A percentile compares a stretch with the other conserved stretches of the same genome.
phyloP scores from a whole-genome alignment of 306 rosid species.

The Ziziphus jujuba region DNA sequence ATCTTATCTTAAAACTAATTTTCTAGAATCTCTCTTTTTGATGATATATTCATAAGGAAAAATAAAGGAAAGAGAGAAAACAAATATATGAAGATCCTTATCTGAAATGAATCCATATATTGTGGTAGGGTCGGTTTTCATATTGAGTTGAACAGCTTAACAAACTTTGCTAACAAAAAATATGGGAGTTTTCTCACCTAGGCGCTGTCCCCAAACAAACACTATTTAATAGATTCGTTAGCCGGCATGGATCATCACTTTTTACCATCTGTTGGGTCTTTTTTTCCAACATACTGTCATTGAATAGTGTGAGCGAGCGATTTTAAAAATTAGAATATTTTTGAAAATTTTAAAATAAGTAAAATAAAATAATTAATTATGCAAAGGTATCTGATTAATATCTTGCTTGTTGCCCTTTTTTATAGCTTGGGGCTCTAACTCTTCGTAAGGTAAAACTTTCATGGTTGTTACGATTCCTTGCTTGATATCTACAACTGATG shows the following conservation, averaged over 20 bases:
- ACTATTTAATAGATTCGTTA: constrained; percentile 1
- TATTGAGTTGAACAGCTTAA: background rate
- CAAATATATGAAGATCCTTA: background rate
- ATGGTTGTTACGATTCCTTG: too few species aligned
- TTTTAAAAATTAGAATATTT: too few species aligned
- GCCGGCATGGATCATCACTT: constrained; percentile 6
- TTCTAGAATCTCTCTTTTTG: background rate
- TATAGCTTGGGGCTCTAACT: too few species aligned
- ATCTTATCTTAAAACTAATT: background rate
- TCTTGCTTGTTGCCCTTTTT: too few species aligned
- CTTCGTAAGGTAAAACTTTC: too few species aligned
- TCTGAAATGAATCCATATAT: background rate
- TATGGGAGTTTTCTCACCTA: background rate
- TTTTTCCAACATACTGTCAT: too few species aligned
- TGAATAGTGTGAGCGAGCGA: too few species aligned
- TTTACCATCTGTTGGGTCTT: too few species aligned
- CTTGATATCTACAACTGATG: too few species aligned
- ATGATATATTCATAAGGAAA: background rate
- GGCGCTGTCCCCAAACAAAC: constrained; percentile 4
- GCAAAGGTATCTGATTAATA: too few species aligned
- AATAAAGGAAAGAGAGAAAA: background rate
- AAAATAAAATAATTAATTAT: too few species aligned
- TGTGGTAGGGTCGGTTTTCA: background rate
- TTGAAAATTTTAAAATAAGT: too few species aligned
- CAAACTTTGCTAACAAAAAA: background rate